Base-by-base conservation (phyloP, 257 asterid species). In the Cynanchum wilfordii region DNA sequence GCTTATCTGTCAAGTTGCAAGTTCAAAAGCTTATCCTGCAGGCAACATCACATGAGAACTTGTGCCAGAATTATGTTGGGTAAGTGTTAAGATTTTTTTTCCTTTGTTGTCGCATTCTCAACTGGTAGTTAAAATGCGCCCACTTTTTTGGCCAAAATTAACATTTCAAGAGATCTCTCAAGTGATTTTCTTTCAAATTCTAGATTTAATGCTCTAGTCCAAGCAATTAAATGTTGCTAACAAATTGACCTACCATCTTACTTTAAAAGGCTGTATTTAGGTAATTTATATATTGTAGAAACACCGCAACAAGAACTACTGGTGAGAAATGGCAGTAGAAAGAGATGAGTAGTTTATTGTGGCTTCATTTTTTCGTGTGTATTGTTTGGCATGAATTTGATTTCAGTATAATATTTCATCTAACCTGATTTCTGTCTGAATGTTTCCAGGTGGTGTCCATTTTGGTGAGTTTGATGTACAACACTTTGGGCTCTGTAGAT, bases 61-160 rank as follows among this genome's bases (percentile, higher is more conserved):
- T 95, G 83, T 95, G 98, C 85, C 99, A 95, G 79, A 95, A 95
- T 78, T 95, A 90, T 72, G 98, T 95, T 20, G 99, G 99, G 99
- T 95, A 92, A 54, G 90, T 25, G 42, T 36, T 7, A 19, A 64
- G 40, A 10, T 24, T 67, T 17, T 56, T 47, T 36, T 10, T 33
- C 2, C 2, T 49, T 29, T 12, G 40, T 51, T 30, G 38, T 16
- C 13, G 42, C 0, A n/a, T 50, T 10, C 22, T 29, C 62, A 56
- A 56, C 16, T 9, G 30, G 45, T 45, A 4, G 56, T 67, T n/a
- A 66, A 27, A 45, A 19, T 38, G 27, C 17, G n/a, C 36, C 10
- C 13, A 15, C 27, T 73, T n/a, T 66, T 55, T 30, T 30, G 27
- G 25, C 36, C 44, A 38, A 38, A 38, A 38, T 38, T 38, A 38